Evolutionary conservation across 1,284 basidiomycete species (phyloP).

Genomic region (Phenoliferia sp.): DNA sequence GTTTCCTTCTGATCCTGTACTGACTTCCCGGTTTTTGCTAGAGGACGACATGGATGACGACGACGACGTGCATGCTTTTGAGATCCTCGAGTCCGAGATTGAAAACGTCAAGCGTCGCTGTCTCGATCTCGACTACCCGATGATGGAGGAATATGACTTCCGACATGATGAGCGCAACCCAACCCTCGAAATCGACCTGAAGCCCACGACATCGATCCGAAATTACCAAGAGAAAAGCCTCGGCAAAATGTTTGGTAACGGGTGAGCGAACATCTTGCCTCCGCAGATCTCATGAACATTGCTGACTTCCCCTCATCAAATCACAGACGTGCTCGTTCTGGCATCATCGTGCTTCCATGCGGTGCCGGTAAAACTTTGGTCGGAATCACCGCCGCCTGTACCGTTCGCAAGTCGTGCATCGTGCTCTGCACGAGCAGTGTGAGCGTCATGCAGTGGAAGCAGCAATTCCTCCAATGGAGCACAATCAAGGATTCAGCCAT

Average conservation of each 20-base stretch:
- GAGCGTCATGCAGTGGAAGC: constrained; percentile 96
- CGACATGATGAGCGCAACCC: constrained; percentile 89
- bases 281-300: constrained; percentile 8
- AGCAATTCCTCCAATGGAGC: constrained; percentile 95
- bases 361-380: constrained; percentile 98
- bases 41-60: constrained; percentile 90
- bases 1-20: background rate
- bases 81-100: constrained; percentile 85
- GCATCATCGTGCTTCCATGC: constrained; percentile 97
- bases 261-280: constrained; percentile 53
- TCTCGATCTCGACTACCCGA: constrained; percentile 90
- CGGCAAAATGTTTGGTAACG: constrained; percentile 98
- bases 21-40: constrained; percentile 38
- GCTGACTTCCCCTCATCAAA: constrained; percentile 1
- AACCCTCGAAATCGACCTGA: constrained; percentile 92
- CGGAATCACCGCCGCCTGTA: constrained; percentile 97
- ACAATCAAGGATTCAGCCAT: constrained; percentile 93
- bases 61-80: constrained; percentile 89
- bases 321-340: constrained; percentile 82
- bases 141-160: constrained; percentile 97
- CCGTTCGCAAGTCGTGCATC: constrained; percentile 98
- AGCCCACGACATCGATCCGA: constrained; percentile 90
- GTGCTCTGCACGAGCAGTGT: constrained; percentile 96
- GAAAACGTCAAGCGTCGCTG: constrained; percentile 58
- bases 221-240: constrained; percentile 96